Base-by-base conservation (phyloP, 2,329 filamentous ascomycete genomes). In the Pezicula rhizophila region DNA sequence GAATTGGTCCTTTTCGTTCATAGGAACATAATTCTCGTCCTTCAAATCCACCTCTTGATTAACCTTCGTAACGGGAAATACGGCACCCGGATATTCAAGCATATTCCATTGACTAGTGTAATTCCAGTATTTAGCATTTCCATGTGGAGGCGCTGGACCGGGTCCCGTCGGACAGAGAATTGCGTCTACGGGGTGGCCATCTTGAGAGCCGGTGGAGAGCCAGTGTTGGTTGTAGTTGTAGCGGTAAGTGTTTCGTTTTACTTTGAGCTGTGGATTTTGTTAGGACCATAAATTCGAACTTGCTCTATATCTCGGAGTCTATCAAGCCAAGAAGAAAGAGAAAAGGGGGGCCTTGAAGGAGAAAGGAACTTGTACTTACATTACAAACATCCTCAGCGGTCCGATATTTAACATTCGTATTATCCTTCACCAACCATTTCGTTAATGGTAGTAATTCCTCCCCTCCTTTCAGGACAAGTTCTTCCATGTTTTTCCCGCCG, bases 81-180 rank as follows among this genome's bases (percentile, higher is more conserved):
- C 73, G 3, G 75, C 66, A 11, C 72, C 74, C 1, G 82, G 79
- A 58, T 84, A 84, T 59, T 86, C 81, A 2, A 87, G 71, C 35
- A 85, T 58, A 58, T 86, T 87, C 80, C 81, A 86, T 50, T 80
- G 74, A 1, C 74, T 67, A 0, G 80, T 84, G 55, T 86, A 87
- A 2, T 72, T 73, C 80, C 81, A 86, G 68, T 59, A 82, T 56
- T 45, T 67, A 67, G 51, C 78, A 66, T 47, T 78, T 53, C 33
- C 64, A 55, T 48, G 67, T 70, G 45, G 74, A 67, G 70, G 76
- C 15, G 77, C 77, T 1, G 70, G 68, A 2, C 75, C 72, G 1
- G 78, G 76, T 0, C 74, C 75, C 0, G 71, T 73, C 0, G 82
- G 81, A 43, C 76, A 80, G 2, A 85, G 67, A 17, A 85, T 52